Evolutionary conservation across 495 filamentous ascomycete genomes (phyloP).

Genomic region (Hypoxylon lienhwacheense): DNA sequence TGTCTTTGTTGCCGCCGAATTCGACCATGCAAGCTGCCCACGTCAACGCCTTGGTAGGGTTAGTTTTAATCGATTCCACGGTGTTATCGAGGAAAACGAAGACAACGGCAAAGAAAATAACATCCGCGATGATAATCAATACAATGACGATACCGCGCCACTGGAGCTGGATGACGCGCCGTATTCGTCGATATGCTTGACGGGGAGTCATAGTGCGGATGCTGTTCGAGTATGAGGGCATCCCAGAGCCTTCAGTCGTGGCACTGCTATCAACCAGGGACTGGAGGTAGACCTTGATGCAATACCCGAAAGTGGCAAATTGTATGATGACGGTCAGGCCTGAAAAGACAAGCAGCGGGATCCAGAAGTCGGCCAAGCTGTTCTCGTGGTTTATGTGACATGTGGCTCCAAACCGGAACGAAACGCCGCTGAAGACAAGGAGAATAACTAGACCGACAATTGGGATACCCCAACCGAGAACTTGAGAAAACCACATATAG

Average conservation of each 20-base stretch:
- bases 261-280: slow-evolving; percentile 72
- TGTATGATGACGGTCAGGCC: slow-evolving; percentile 81
- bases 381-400: slow-evolving; percentile 91
- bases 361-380: slow-evolving; percentile 85
- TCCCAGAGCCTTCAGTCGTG: slow-evolving; percentile 67
- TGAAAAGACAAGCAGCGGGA: slow-evolving; percentile 78
- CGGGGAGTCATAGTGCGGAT: slow-evolving; percentile 80
- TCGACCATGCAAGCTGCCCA: slow-evolving; percentile 75
- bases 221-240: slow-evolving; percentile 79
- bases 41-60: slow-evolving; percentile 52
- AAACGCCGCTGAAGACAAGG: slow-evolving; percentile 85
- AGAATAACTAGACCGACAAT: slow-evolving; percentile 70
- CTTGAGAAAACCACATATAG: slow-evolving; percentile 87
- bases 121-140: slow-evolving; percentile 81
- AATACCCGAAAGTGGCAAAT: slow-evolving; percentile 82
- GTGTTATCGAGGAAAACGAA: slow-evolving; percentile 84
- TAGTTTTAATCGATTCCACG: slow-evolving; percentile 55
- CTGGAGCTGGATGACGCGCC: slow-evolving; percentile 85
- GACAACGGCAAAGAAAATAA: slow-evolving; percentile 87
- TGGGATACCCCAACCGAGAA: slow-evolving; percentile 81
- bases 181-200: slow-evolving; percentile 83
- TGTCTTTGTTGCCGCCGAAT: slow-evolving; percentile 61
- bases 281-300: slow-evolving; percentile 89
- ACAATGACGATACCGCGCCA: slow-evolving; percentile 91
- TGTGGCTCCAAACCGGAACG: slow-evolving; percentile 85